Base-by-base conservation (phyloP, 176 grass and related monocot genomes). In the Oryza punctata region DNA sequence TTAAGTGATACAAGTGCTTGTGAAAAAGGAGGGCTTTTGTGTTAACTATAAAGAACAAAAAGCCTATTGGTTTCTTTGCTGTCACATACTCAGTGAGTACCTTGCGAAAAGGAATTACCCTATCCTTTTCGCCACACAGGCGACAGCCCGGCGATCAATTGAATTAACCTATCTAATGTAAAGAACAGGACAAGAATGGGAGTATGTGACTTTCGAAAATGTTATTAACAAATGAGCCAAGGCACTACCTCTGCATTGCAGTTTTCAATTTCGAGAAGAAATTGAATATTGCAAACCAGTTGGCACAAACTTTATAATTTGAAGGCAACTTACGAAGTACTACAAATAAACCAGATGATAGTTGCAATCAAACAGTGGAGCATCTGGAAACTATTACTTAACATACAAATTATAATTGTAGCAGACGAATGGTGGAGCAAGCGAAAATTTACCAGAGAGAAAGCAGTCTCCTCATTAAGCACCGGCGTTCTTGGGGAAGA, bases 401-500 rank as follows among this genome's bases (percentile, higher is more conserved):
- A 23, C 29, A 65, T 37, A 29, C 0, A 5, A 47, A 33, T 77
- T 21, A 7, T 40, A 75, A 26, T 47, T 52, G 14, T 29, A 27
- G 19, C n/a, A 25, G 8, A 65, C 19, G 33, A 30, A 73, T 59
- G 25, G 5, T 77, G 57, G 72, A 59, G 18, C 27, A 78, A 67
- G 18, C 14, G 61, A 82, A 65, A 81, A 73, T 3, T 3, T 86
- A 93, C 93, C 89, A 95, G 73, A 74, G 89, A 84, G 82, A 91
- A 89, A 45, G 88, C 81, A 3, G 63, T 83, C 73, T 94, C 85
- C 72, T 90, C 35, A 69, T 87, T 85, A 70, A 91, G 86, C 80
- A 80, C 83, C 8, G 83, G 89, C 10, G 93, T 90, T 12, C 91
- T 91, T 27, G 91, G 89, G 84, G 87, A 87, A 57, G 87, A 90